These are phyloP conservation scores for Musa troglodytarum DNA, from an alignment of 176 grass and related monocot genomes.

Conservation along the genomic window DNA sequence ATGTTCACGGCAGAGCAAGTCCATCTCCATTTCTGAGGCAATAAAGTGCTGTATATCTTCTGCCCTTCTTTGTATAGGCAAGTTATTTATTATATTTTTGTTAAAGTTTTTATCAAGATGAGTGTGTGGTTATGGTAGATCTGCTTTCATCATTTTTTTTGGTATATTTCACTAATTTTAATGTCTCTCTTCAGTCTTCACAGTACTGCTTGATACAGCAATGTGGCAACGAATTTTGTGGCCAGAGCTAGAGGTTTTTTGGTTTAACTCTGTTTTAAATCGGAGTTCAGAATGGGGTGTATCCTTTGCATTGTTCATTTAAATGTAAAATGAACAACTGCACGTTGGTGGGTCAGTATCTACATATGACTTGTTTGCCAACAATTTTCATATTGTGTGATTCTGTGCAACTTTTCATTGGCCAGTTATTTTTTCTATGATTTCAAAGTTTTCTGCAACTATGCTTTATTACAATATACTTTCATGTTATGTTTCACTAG, in stretches of 20 bases:
- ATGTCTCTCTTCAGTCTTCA: constrained; percentile 40
- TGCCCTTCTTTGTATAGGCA: constrained; percentile 60
- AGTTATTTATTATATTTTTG: constrained; percentile 17
- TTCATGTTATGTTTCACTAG: too few relatives aligned
- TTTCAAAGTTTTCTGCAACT: too few relatives aligned
- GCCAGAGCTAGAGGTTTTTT: constrained; percentile 97
- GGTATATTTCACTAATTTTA: constrained; percentile 9
- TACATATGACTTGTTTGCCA: too few relatives aligned
- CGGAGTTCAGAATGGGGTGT: constrained; percentile 98
- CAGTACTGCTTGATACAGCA: constrained; percentile 60
- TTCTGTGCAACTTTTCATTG: too few relatives aligned
- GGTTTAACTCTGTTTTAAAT: constrained; percentile 95
- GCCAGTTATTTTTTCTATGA: too few relatives aligned
- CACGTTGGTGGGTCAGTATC: not conserved
- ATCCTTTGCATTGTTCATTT: constrained; percentile 55
- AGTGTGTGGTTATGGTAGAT: too few relatives aligned
- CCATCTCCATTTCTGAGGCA: constrained; percentile 57
- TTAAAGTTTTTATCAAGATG: not conserved
- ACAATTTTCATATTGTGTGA: too few relatives aligned
- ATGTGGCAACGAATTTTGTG: constrained; percentile 83
- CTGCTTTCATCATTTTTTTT: not conserved
- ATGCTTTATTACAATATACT: too few relatives aligned
- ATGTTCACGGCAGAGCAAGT: constrained; percentile 46
- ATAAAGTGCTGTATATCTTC: constrained; percentile 56
- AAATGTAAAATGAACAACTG: not conserved